Conservation (phyloP, 2,329 filamentous ascomycete species). For the Alternaria rosae region DNA sequence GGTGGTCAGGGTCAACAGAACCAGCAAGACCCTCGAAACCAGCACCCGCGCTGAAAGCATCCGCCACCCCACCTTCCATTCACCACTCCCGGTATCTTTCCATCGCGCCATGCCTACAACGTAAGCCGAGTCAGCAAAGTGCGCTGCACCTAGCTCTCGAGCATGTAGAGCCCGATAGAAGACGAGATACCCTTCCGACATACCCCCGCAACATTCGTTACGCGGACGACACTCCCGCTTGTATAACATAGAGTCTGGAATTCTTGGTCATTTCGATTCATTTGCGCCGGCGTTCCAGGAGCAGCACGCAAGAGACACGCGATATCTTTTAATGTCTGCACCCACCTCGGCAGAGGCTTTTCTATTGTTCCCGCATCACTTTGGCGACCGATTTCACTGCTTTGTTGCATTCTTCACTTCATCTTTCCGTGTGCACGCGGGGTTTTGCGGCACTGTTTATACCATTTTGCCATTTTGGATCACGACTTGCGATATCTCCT, state of each 20-base stretch:
- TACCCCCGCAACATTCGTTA: constrained; percentile 29
- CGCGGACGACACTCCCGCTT: constrained; percentile 31
- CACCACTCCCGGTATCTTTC: constrained; percentile 8
- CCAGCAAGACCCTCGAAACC: constrained; percentile 49
- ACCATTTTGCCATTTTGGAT: constrained; percentile 39
- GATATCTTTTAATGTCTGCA: constrained; percentile 47
- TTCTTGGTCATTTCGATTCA: constrained; percentile 31
- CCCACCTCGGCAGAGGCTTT: constrained; percentile 31
- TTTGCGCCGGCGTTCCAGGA: constrained; percentile 46
- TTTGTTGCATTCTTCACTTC: constrained; percentile 29
- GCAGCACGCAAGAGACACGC: constrained; percentile 35
- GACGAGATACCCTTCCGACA: constrained; percentile 17
- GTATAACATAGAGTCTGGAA: constrained; percentile 42
- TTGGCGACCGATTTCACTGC: constrained; percentile 22
- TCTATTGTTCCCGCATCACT: constrained; percentile 36
- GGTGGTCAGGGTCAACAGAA: constrained; percentile 45
- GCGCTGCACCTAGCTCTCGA: constrained; percentile 19
- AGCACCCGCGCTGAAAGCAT: constrained; percentile 46
- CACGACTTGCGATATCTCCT: constrained; percentile 35
- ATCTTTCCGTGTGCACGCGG: constrained; percentile 23
- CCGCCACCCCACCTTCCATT: constrained; percentile 10
- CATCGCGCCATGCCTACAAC: constrained; percentile 17
- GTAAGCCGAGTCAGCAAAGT: constrained; percentile 21
- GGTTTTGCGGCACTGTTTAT: constrained; percentile 40
- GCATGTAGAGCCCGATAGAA: constrained; percentile 25